Evolutionary conservation across 257 asterid genomes (phyloP), one percentile per base, ranked within the genome.

Genomic region (Mitragyna speciosa): DNA sequence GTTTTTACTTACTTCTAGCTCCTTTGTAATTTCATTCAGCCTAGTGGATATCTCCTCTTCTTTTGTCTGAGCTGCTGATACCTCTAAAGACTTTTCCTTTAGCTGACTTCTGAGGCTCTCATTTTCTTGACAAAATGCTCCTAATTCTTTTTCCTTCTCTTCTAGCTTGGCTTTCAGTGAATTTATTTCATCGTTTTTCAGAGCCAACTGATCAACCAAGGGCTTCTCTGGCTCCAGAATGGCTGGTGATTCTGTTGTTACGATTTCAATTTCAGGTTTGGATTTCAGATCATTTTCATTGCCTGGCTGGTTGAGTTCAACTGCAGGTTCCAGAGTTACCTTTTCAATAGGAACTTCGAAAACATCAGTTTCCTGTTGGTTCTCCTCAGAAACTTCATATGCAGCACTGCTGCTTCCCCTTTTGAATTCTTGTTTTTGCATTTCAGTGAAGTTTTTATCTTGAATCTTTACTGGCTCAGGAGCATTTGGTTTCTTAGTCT

Each of bases 311-410:
- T 59, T 63, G 5, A 36, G 49, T 54, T 81, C 86, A 43, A 77
- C 78, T 61, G 75, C 82, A 64, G 90, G 75, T 59, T 86, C 91
- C 77, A 84, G 70, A 0, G 85, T 56, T 65, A 58, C 73, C 82
- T 87, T 86, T 87, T 84, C 89, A n/a, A 88, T 15, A 1, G 90
- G 94, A 75, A 92, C 93, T 83, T 92, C 97, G 31, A 89, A 94
- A 78, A 93, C 97, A 67, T 92, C 98, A 1, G 95, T 92, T 85
- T 87, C 96, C 76, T 79, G 81, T 80, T 85, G 85, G 77, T 84
- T 77, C 56, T 89, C 91, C 61, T 90, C 89, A 16, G 88, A 54
- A 6, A 80, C 70, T 83, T 84, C 89, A 69, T 15, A 69, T 31
- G 22, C 66, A 5, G 45, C 61, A 49, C 54, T 76, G 20, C 47